A percentile compares a stretch with the other conserved stretches of the same genome.
Evolutionary conservation across 495 filamentous ascomycete genomes (phyloP).

Genomic region (Cudoniella acicularis): DNA sequence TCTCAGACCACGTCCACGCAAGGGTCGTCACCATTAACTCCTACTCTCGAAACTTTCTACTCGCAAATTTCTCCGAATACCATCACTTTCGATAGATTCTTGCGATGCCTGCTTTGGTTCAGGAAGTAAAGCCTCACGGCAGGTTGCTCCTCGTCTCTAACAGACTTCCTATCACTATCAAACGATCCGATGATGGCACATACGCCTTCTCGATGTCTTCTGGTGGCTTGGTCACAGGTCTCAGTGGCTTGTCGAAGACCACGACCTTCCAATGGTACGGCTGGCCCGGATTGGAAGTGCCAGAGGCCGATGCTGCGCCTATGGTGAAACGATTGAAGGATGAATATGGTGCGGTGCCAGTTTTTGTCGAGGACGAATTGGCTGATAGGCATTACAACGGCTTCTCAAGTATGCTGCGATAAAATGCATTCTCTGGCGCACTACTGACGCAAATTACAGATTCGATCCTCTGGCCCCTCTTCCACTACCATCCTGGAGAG

Average conservation of each 20-base stretch:
- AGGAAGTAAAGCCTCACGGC: slow-evolving; percentile 23
- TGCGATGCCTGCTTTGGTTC: slow-evolving; percentile 22
- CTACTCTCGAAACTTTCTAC: background rate
- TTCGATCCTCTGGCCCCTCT: slow-evolving; percentile 90
- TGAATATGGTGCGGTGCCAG: slow-evolving; percentile 68
- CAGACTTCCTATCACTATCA: slow-evolving; percentile 91
- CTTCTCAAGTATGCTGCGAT: slow-evolving; percentile 66
- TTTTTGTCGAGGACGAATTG: slow-evolving; percentile 75
- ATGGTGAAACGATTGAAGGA: slow-evolving; percentile 67
- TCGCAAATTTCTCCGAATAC: background rate
- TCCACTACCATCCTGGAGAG: slow-evolving; percentile 94
- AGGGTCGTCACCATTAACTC: background rate
- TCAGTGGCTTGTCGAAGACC: slow-evolving; percentile 84
- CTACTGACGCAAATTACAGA: slow-evolving; percentile 46
- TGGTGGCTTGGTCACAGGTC: slow-evolving; percentile 85
- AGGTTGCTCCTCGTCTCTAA: slow-evolving; percentile 86
- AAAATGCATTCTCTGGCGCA: background rate
- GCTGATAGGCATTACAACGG: slow-evolving; percentile 83
- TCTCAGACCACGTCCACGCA: background rate
- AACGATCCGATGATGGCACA: slow-evolving; percentile 73
- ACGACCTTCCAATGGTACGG: slow-evolving; percentile 97
- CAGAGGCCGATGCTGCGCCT: slow-evolving; percentile 61
- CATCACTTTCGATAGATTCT: background rate
- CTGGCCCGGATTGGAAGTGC: slow-evolving; percentile 88
- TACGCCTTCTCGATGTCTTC: slow-evolving; percentile 95